Base-by-base conservation (phyloP, 2,329 filamentous ascomycete species). In the Diaporthe sp. region DNA sequence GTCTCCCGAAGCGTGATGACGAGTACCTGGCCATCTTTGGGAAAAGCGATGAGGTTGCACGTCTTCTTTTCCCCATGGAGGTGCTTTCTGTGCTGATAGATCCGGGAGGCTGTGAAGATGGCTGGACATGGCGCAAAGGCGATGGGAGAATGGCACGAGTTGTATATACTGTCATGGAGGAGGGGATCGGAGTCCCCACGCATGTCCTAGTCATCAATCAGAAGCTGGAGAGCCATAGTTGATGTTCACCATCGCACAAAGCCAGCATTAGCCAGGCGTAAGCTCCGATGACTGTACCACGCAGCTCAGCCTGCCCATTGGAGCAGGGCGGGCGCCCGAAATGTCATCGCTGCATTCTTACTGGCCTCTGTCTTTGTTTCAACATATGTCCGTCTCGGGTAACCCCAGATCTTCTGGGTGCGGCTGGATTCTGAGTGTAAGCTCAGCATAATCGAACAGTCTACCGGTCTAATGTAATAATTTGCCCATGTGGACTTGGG, bases 331-430 rank as follows among this genome's bases (percentile, higher is more conserved):
- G 71, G 60, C 46, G 71, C 49, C 65, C 58, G 71, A n/a, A 25
- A 25, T 65, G 55, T 42, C 58, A 44, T 73, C n/a, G 58, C 46
- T 53, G 65, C 46, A 8, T 9, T 65, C n/a, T 65, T 17, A 65
- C 58, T 73, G 58, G 58, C n/a, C 22, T 39, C 44, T 55, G 44
- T 28, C 25, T 25, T 51, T 51, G 58, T 62, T 46, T 72, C 71
- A 61, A 61, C 71, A 62, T 42, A 73, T 53, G 71, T 73, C 71
- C 71, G 71, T 65, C 71, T 65, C 58, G 71, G 71, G 58, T 73
- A 55, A 73, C 71, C 58, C 31, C 46, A 73, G 22, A 65, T 53
- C 46, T 31, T 65, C 39, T 51, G 46, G 57, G 57, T 62, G 71
- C 57, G 58, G 71, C 58, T 73, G 71, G 22, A 31, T 17, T 65